These are phyloP conservation scores for Phalaenopsis hybrid DNA, from an alignment of 116 monocot genomes.

Conservation along the genomic window DNA sequence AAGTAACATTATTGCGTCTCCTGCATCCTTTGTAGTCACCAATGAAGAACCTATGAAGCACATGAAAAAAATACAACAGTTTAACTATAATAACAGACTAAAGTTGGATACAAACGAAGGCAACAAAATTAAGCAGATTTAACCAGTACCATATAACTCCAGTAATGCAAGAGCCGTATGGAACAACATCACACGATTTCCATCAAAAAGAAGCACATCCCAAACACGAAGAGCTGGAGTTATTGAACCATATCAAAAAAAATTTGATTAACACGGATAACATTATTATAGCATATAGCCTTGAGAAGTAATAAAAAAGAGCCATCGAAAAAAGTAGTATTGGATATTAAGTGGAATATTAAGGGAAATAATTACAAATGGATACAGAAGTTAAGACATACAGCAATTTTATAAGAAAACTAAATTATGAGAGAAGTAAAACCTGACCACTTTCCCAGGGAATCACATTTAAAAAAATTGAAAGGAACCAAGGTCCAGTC, in stretches of 20 bases:
- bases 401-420: not conserved
- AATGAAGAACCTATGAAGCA: conserved; percentile 60
- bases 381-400: not conserved
- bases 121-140: conserved; percentile 13
- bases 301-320: not conserved
- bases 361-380: not conserved
- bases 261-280: not conserved
- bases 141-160: conserved; percentile 86
- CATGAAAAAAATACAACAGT: not conserved
- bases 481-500: conserved; percentile 96
- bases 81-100: not conserved
- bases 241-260: not conserved
- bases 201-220: conserved; percentile 94
- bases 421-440: conserved; percentile 19
- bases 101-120: not conserved
- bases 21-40: conserved; percentile 89
- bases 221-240: conserved; percentile 85
- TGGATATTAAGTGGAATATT: not conserved
- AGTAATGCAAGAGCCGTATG: conserved; percentile 76
- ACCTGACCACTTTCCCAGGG: conserved; percentile 99
- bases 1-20: conserved; percentile 86
- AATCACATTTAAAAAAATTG: conserved; percentile 92
- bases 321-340: not conserved
- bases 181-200: conserved; percentile 87
- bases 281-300: not conserved